These are phyloP conservation scores for Xylariaceae sp. DNA, from an alignment of 2,329 filamentous ascomycete species.

Conservation along the genomic window DNA sequence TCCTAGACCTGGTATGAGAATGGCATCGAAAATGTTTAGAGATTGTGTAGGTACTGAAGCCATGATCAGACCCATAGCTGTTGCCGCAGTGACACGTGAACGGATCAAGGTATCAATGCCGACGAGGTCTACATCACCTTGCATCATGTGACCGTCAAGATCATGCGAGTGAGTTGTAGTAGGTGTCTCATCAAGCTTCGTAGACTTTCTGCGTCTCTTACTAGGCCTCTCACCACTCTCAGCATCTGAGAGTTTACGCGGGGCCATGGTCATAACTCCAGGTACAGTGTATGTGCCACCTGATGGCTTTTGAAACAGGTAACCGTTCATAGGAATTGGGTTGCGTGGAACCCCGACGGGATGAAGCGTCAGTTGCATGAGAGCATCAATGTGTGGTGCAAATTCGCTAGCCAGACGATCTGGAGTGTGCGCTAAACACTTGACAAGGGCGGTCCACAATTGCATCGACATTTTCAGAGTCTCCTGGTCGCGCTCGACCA, in stretches of 20 bases:
- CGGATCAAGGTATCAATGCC: constrained; percentile 84
- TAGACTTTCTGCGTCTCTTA: constrained; percentile 78
- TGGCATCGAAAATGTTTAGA: constrained; percentile 62
- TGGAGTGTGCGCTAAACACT: constrained; percentile 62
- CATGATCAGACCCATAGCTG: constrained; percentile 82
- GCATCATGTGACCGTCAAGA: constrained; percentile 96
- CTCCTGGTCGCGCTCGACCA: constrained; percentile 85
- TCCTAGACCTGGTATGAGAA: constrained; percentile 63
- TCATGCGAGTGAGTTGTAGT: constrained; percentile 76
- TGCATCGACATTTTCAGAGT: constrained; percentile 81
- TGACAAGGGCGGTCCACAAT: constrained; percentile 79
- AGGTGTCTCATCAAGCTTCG: constrained; percentile 72
- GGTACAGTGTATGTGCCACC: constrained; percentile 72
- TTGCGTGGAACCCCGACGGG: constrained; percentile 90
- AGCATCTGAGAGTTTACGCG: constrained; percentile 50
- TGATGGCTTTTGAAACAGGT: constrained; percentile 89
- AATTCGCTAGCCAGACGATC: constrained; percentile 71
- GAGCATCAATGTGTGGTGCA: constrained; percentile 69
- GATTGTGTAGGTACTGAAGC: constrained; percentile 66
- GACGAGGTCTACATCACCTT: constrained; percentile 92
- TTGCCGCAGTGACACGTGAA: constrained; percentile 82
- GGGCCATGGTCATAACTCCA: constrained; percentile 42
- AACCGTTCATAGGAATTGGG: constrained; percentile 86
- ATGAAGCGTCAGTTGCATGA: constrained; percentile 81
- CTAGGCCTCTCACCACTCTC: constrained; percentile 60